phyloP scores from a whole-genome alignment of 768 basidiomycete species.

The Xanthoconium stramineum region DNA sequence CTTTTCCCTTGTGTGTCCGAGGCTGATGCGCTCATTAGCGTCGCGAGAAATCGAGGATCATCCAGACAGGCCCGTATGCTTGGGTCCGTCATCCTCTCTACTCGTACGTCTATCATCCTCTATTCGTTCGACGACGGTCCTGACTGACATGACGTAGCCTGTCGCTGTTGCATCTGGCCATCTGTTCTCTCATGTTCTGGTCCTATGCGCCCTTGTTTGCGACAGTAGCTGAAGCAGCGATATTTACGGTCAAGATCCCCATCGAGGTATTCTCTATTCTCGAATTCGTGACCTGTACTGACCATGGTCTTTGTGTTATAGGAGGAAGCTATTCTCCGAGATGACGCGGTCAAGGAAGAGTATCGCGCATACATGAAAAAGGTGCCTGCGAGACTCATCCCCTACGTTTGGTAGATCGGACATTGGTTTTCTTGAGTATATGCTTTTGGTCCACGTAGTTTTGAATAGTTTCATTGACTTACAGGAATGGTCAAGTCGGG shows the following conservation, averaged over 20 bases:
- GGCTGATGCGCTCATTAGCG: background rate
- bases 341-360: conserved; percentile 4
- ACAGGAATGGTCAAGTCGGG: too few species aligned
- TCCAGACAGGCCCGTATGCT: conserved; percentile 16
- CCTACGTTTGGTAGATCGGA: conserved; percentile 3
- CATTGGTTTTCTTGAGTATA: background rate
- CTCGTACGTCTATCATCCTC: background rate
- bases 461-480: too few species aligned
- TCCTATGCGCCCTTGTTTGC: conserved; percentile 7
- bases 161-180: background rate
- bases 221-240: background rate
- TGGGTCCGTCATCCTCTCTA: conserved; percentile 14
- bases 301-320: background rate
- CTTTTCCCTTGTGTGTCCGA: too few species aligned
- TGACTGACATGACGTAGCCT: background rate
- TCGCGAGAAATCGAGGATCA: conserved; percentile 9
- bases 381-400: conserved; percentile 12
- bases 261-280: conserved; percentile 4
- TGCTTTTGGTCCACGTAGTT: background rate
- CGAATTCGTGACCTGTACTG: background rate
- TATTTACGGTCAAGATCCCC: conserved; percentile 2
- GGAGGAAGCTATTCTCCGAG: conserved; percentile 8
- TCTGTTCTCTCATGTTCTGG: conserved; percentile 7
- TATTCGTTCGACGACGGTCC: background rate
- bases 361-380: conserved; percentile 11